A percentile compares a stretch with the other conserved stretches of the same genome.
Conservation (phyloP, 192 early-diverging fungal species). For the Geosiphon pyriformis region DNA sequence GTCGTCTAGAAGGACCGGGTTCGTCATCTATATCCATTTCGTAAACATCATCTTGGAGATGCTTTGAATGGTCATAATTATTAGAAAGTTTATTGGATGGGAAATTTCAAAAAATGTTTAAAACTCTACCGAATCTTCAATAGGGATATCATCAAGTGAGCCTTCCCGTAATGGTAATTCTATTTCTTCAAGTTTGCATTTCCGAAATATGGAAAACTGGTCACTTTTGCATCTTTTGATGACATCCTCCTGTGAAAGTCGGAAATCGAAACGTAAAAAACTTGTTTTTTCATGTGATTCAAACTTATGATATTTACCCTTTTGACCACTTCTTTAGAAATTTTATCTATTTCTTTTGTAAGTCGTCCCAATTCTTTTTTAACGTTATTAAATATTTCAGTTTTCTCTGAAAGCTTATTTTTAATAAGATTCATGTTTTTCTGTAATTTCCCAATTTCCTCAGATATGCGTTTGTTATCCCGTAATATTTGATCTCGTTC, state of each 20-base stretch:
- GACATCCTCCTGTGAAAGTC: conserved; percentile 49
- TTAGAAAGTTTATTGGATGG: background rate
- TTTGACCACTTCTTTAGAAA: conserved; percentile 55
- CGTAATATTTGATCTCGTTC: conserved; percentile 30
- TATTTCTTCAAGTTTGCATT: conserved; percentile 94
- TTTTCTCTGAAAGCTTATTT: conserved; percentile 49
- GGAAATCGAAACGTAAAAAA: background rate
- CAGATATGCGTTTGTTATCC: conserved; percentile 42
- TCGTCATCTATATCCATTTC: conserved; percentile 49
- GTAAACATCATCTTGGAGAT: conserved; percentile 20
- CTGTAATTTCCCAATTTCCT: conserved; percentile 48
- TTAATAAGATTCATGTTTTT: conserved; percentile 43
- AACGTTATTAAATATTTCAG: conserved; percentile 44
- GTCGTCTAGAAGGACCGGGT: background rate
- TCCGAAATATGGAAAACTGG: conserved; percentile 69
- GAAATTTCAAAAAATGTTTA: conserved; percentile 18
- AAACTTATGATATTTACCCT: conserved; percentile 29
- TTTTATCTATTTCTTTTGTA: conserved; percentile 65
- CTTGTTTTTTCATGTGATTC: too few relatives aligned
- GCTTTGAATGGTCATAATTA: conserved; percentile 18
- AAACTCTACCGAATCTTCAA: conserved; percentile 57
- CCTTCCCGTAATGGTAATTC: conserved; percentile 72
- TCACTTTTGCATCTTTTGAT: conserved; percentile 79
- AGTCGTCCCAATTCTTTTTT: conserved; percentile 53
- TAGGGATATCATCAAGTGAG: conserved; percentile 67